Percentiles rank a stretch among this genome's conserved stretches.
These are phyloP conservation scores for Begonia fuchsioides DNA, from an alignment of 306 rosid genomes.

Conservation along the genomic window DNA sequence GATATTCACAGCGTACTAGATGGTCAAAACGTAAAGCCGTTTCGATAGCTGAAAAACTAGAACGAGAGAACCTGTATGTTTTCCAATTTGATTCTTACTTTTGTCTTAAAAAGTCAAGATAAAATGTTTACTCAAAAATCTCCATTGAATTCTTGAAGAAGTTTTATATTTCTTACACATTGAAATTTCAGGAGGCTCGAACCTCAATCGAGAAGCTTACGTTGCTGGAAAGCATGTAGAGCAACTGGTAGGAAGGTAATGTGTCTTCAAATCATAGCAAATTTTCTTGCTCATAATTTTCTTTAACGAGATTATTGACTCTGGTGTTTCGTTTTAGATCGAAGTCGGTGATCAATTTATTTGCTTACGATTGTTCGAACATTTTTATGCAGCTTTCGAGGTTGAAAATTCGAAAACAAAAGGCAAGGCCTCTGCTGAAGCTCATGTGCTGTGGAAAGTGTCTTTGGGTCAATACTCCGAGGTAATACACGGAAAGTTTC, in stretches of 20 bases:
- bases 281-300: no score
- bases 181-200: constrained; percentile 63
- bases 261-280: not conserved
- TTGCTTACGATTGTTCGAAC: constrained; percentile 14
- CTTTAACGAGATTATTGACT: not conserved
- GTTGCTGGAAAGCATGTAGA: constrained; percentile 85
- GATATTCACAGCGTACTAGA: constrained; percentile 47
- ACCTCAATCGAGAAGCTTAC: constrained; percentile 79
- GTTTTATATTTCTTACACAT: not conserved
- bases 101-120: no score
- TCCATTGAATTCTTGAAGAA: constrained; percentile 1
- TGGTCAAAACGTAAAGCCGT: constrained; percentile 92
- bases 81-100: constrained; percentile 9
- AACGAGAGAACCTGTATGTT: constrained; percentile 89
- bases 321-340: not conserved
- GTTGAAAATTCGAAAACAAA: constrained; percentile 46
- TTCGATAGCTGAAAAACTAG: constrained; percentile 97
- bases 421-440: constrained; percentile 58
- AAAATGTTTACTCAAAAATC: no score
- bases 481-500: constrained; percentile 22
- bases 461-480: constrained; percentile 59
- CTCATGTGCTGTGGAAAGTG: constrained; percentile 83
- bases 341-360: constrained; percentile 1
- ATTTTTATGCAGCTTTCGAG: constrained; percentile 74
- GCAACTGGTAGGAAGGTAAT: constrained; percentile 72